These are phyloP conservation scores for Hortaea werneckii DNA, from an alignment of 2,329 filamentous ascomycete species.

Conservation along the genomic window DNA sequence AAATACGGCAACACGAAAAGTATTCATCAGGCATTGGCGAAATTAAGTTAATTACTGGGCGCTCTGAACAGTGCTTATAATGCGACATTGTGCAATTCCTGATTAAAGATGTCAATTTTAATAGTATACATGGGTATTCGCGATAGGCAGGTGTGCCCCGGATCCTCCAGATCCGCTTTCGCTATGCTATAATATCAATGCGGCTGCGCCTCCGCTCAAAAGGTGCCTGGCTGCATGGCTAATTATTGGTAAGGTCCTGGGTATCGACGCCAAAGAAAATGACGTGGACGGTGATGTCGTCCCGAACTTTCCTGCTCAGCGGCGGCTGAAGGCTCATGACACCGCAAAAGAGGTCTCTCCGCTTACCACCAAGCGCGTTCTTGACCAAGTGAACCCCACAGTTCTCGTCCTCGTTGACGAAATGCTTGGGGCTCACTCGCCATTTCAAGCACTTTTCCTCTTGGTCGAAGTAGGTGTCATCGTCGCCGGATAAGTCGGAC, in stretches of 20 bases:
- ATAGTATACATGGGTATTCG: no score
- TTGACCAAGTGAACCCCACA: constrained; percentile 42
- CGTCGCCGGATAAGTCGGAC: constrained; percentile 12
- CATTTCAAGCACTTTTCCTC: constrained; percentile 30
- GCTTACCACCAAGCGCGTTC: constrained; percentile 43
- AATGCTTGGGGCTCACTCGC: constrained; percentile 33
- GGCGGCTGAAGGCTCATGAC: constrained; percentile 28
- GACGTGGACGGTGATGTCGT: constrained; percentile 45
- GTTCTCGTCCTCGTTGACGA: constrained; percentile 43
- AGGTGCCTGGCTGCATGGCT: no score
- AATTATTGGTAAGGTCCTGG: background rate
- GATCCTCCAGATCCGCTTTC: no score
- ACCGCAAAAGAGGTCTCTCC: constrained; percentile 30
- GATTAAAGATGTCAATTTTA: no score
- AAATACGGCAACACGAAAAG: no score
- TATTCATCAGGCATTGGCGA: no score
- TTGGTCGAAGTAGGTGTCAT: constrained; percentile 26
- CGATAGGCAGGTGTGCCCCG: no score
- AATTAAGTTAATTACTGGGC: no score
- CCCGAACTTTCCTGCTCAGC: constrained; percentile 31
- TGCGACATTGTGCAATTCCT: no score
- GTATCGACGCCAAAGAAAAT: constrained; percentile 40
- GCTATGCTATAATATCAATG: no score
- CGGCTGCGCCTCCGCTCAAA: no score
- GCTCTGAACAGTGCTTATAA: no score